Percentiles rank a stretch among this genome's conserved stretches.
Conservation (phyloP, 2,329 filamentous ascomycete species). For the Ceratocystis smalleyi region DNA sequence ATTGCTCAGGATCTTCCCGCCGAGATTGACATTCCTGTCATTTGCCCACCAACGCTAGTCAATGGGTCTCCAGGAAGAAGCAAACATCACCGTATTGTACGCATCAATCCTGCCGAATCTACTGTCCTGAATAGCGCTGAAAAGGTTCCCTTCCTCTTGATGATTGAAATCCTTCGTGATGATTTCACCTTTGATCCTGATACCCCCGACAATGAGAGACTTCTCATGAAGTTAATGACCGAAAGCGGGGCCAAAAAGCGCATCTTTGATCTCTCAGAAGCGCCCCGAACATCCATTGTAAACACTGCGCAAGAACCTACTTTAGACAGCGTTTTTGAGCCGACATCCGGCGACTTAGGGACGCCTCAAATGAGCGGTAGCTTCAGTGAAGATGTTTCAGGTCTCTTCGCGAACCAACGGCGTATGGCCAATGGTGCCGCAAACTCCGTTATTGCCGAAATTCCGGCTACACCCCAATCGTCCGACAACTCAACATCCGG, state of each 20-base stretch:
- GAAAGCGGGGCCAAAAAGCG: conserved; percentile 43
- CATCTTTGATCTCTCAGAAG: conserved; percentile 55
- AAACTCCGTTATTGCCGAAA: conserved; percentile 42
- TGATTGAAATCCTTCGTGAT: conserved; percentile 68
- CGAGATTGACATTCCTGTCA: conserved; percentile 69
- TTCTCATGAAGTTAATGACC: conserved; percentile 42
- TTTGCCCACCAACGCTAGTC: conserved; percentile 59
- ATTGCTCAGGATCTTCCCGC: conserved; percentile 69
- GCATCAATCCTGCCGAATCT: conserved; percentile 68
- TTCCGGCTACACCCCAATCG: conserved; percentile 45
- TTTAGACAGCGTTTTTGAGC: conserved; percentile 67
- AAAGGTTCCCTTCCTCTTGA: conserved; percentile 69
- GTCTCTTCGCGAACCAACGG: conserved; percentile 1
- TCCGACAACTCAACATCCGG: conserved; percentile 54
- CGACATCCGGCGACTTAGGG: conserved; percentile 61
- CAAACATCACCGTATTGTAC: conserved; percentile 66
- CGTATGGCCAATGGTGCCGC: conserved; percentile 35
- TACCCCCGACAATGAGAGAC: conserved; percentile 52
- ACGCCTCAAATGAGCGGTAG: conserved; percentile 54
- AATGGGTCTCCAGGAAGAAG: conserved; percentile 61
- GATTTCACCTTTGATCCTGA: conserved; percentile 73
- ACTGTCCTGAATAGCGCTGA: conserved; percentile 78
- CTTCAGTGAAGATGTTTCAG: conserved; percentile 31
- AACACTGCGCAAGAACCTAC: conserved; percentile 30
- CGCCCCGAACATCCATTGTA: conserved; percentile 33